A percentile compares a stretch with the other conserved stretches of the same genome.
phyloP scores from a whole-genome alignment of 1,284 basidiomycete genomes.

The Chondrostereum purpureum region DNA sequence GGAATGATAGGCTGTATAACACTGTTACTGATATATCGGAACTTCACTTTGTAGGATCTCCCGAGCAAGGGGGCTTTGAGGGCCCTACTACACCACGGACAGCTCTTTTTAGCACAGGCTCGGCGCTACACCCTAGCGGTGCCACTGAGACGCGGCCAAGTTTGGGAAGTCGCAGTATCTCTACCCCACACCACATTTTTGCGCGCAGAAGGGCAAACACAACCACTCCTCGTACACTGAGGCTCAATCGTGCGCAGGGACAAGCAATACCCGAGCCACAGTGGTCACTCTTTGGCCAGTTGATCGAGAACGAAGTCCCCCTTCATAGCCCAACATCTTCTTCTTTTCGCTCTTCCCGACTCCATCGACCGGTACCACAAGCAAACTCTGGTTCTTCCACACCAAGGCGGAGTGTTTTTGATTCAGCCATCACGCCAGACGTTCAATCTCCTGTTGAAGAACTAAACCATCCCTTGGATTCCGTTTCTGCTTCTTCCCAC shows the following conservation, averaged over 20 bases:
- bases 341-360: conserved; percentile 13
- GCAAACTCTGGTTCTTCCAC: conserved; percentile 5
- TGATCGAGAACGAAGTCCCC: conserved; percentile 60
- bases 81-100: neutral
- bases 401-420: conserved; percentile 4
- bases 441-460: conserved; percentile 11
- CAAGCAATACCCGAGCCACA: conserved; percentile 22
- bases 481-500: neutral
- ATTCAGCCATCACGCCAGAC: conserved; percentile 6
- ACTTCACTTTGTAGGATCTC: neutral
- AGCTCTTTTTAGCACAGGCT: neutral
- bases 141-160: neutral
- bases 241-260: neutral
- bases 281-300: conserved; percentile 67
- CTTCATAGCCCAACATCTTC: conserved; percentile 21
- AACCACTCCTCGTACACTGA: neutral
- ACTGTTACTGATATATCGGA: no score
- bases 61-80: neutral
- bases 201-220: conserved; percentile 1
- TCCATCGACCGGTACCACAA: conserved; percentile 8
- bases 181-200: neutral
- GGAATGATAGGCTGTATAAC: neutral
- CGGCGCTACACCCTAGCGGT: neutral
- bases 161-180: neutral
- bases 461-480: neutral